Base-by-base conservation (phyloP, 768 basidiomycete species). In the Suillus clintonianus region DNA sequence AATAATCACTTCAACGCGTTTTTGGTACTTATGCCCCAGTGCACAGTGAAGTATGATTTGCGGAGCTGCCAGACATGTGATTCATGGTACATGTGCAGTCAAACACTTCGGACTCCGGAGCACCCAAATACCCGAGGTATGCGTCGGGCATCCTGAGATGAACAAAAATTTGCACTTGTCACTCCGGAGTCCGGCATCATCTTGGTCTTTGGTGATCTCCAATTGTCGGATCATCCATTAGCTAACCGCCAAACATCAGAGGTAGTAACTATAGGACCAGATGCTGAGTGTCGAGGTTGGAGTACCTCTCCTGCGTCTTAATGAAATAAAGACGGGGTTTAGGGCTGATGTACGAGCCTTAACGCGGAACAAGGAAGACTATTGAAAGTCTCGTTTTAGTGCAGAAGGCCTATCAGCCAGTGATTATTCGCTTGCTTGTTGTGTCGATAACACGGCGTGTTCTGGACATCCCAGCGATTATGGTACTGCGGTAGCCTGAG, bases 401-500 rank as follows among this genome's bases (percentile, higher is more conserved):
- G 30, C 30, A 53, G 51, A 34, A 53, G 51, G 19, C 30, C 51
- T 34, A 36, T 53, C 51, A n/a, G 10, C 19, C 51, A 11, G 51
- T 53, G 51, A 53, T 53, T n/a, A 53, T 53, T 34, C 32, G 19
- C 34, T 53, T 53, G 19, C 51, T 53, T 53, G 32, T n/a, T 53
- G 30, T 53, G 51, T 53, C 51, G 51, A 53, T 53, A 53, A 53
- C 51, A 53, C 30, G 51, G 32, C 51, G 32, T 53, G 19, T 53
- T 53, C 19, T 53, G 51, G 22, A 59, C 57, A 48, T 39, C 57
- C 42, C 42, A 39, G 57, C 57, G 19, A 61, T 37, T 34, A 60
- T 61, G 22, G 37, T 54, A 37, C 51, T 61, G 60, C 55, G 34
- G 15, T 54, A 55, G n/a, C 60, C 60, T 4, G 56, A 61, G 48